Base-by-base conservation (phyloP, 2,329 filamentous ascomycete species). In the Huntiella abstrusa region DNA sequence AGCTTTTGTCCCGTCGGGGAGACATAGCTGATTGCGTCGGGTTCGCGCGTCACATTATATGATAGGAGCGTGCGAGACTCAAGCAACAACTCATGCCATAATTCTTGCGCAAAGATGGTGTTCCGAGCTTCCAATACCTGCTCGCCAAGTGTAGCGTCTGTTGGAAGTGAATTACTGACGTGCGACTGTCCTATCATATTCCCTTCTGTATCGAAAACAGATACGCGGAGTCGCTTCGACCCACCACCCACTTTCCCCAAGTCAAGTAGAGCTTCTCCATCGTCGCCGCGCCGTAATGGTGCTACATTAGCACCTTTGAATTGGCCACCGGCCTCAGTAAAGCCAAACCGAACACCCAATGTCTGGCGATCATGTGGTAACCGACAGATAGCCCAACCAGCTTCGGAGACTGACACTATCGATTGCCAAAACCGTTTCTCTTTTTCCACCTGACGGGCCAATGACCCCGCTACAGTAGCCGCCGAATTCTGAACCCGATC, bases 341-440 rank as follows among this genome's bases (percentile, higher is more conserved):
- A 93, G 5, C 88, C 91, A 61, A 88, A 95, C 52, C 83, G 77
- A 33, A 96, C 88, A 15, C 81, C 86, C 43, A 96, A 68, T 0
- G 77, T 78, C 53, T 83, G 75, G 43, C 70, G 69, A 53, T 88
- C 78, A 5, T 77, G 68, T 0, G 85, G 84, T 36, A 91, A 65
- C 42, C 81, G 73, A 53, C 80, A 88, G 13, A 96, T 66, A 15
- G 82, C 79, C 88, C 91, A 98, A 4, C 87, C 86, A 46, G 77
- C 79, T 53, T 85, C 75, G 52, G 80, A 85, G 39, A 96, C 77
- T 7, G 77, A 74, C 41, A 93, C 65, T 2, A 96, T 73, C 54
- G 93, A 80, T 47, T 81, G 73, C 91, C 91, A 98, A 60, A 93
- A 98, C 54, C 72, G 79, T 2, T 78, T 79, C 64, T 98, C 91